phyloP scores from a whole-genome alignment of 2,329 filamentous ascomycete species.

The Arthrobotrys sphaeroides region DNA sequence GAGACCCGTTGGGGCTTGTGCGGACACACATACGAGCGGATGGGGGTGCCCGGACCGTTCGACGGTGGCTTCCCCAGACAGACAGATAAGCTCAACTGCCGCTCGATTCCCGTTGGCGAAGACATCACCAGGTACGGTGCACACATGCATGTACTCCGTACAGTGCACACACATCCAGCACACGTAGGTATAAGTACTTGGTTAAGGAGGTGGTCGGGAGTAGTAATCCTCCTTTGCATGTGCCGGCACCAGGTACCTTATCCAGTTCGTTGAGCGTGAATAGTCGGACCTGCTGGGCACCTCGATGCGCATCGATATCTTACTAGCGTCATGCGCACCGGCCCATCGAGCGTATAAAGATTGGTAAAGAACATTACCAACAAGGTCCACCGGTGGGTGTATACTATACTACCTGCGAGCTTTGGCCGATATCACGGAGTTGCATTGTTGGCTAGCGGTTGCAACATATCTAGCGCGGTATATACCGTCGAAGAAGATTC shows the following conservation, averaged over 20 bases:
- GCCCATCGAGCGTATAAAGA: background rate
- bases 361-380: background rate
- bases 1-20: background rate
- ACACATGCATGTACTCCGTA: too few species aligned
- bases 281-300: background rate
- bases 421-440: too few species aligned
- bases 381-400: background rate
- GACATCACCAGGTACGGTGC: background rate
- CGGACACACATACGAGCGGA: too few species aligned
- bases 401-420: background rate
- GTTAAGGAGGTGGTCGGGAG: slow-evolving; percentile 18
- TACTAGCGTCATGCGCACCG: background rate
- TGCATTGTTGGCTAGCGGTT: too few species aligned
- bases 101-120: background rate
- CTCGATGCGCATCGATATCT: background rate
- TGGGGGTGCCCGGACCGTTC: too few species aligned
- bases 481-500: too few species aligned
- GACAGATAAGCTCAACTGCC: background rate
- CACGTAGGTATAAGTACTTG: too few species aligned
- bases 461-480: too few species aligned
- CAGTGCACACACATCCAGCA: too few species aligned
- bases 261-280: background rate
- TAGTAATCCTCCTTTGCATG: slow-evolving; percentile 1
- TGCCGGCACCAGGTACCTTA: slow-evolving; percentile 11
- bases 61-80: background rate